These are phyloP conservation scores for Hortaea werneckii DNA, from an alignment of 2,329 filamentous ascomycete species.

Conservation along the genomic window DNA sequence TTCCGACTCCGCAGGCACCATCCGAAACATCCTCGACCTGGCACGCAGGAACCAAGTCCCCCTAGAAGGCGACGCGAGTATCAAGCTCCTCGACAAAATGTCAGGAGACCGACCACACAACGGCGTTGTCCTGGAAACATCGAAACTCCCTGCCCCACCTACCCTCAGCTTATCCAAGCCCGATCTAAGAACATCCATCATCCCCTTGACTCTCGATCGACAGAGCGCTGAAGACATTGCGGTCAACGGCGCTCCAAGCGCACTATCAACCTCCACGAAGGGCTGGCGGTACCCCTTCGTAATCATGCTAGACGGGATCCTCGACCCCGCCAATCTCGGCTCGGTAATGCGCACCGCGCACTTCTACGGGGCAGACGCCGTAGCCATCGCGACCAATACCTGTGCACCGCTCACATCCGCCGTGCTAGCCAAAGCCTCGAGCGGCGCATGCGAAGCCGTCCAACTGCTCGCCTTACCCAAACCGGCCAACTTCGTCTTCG, in stretches of 20 bases:
- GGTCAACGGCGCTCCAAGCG: constrained; percentile 58
- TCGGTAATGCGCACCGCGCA: constrained; percentile 80
- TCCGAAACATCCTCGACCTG: constrained; percentile 8
- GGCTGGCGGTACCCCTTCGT: constrained; percentile 55
- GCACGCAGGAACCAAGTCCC: constrained; percentile 36
- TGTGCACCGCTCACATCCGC: constrained; percentile 67
- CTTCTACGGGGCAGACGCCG: constrained; percentile 80
- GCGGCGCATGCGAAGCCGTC: constrained; percentile 75
- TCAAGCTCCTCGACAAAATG: constrained; percentile 60
- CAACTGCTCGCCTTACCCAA: constrained; percentile 60
- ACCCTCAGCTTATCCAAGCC: constrained; percentile 22
- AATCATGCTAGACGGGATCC: constrained; percentile 61
- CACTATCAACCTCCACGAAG: constrained; percentile 37
- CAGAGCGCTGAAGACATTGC: no score
- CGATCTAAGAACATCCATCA: constrained; percentile 19
- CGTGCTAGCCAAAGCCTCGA: constrained; percentile 75
- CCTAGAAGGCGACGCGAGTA: constrained; percentile 43
- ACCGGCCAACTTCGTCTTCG: constrained; percentile 57
- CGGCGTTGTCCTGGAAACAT: constrained; percentile 77
- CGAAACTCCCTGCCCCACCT: constrained; percentile 57
- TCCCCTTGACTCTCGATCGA: constrained; percentile 45
- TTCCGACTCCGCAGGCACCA: no score
- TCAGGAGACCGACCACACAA: constrained; percentile 78
- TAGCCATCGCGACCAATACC: constrained; percentile 62
- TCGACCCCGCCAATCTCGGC: constrained; percentile 80